A percentile compares a stretch with the other conserved stretches of the same genome.
phyloP scores from a whole-genome alignment of 2,329 filamentous ascomycete species.

The Beauveria caledonica region DNA sequence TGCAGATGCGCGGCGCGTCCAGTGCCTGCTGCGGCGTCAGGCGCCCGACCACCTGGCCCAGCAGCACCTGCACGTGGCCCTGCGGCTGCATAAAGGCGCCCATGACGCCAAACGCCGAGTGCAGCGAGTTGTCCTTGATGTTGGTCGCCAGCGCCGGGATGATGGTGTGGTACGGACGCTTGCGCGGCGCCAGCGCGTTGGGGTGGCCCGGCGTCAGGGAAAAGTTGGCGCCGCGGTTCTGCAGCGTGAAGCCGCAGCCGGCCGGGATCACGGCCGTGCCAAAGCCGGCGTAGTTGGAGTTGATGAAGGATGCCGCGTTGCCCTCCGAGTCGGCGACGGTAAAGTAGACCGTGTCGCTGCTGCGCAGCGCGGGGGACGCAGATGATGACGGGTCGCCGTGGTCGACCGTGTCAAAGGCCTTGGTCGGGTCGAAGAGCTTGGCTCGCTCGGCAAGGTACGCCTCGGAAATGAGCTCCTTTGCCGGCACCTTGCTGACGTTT shows the following conservation, averaged over 20 bases:
- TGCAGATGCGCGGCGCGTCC: constrained; percentile 85
- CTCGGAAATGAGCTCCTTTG: constrained; percentile 59
- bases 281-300: constrained; percentile 86
- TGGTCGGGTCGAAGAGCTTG: constrained; percentile 47
- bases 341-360: constrained; percentile 93
- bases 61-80: constrained; percentile 84
- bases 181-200: constrained; percentile 70
- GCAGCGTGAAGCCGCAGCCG: constrained; percentile 85
- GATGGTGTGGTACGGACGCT: constrained; percentile 95
- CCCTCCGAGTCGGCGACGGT: constrained; percentile 71
- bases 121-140: constrained; percentile 60
- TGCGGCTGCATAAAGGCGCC: constrained; percentile 98
- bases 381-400: constrained; percentile 55
- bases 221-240: constrained; percentile 90
- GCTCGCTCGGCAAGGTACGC: constrained; percentile 67
- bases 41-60: constrained; percentile 80
- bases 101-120: constrained; percentile 92
- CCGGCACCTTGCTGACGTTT: constrained; percentile 60
- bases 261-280: constrained; percentile 78
- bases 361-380: constrained; percentile 64
- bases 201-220: constrained; percentile 62
- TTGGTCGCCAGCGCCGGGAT: constrained; percentile 90
- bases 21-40: constrained; percentile 80
- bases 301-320: constrained; percentile 94
- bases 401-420: constrained; percentile 50